Evolutionary conservation across 257 asterid genomes (phyloP).

Genomic region (Nicotiana benthamiana): DNA sequence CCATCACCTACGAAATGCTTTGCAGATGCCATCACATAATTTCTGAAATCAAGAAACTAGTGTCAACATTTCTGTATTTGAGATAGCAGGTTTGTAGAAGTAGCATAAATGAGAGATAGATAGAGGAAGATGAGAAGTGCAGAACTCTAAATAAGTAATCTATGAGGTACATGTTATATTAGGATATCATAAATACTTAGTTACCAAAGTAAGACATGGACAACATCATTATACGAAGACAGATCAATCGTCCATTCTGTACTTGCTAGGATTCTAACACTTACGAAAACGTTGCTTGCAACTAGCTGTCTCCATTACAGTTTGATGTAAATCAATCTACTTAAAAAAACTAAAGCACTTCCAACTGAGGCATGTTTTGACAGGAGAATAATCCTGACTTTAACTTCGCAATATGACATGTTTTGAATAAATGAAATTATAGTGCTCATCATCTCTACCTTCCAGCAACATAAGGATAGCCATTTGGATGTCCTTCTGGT

Average conservation of each 20-base stretch:
- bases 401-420: neutral
- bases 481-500: slow-evolving; percentile 74
- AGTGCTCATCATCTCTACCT: slow-evolving; percentile 31
- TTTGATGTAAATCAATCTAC: neutral
- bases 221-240: neutral
- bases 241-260: neutral
- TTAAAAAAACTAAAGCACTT: neutral
- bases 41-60: slow-evolving; percentile 39
- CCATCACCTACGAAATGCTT: slow-evolving; percentile 96
- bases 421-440: neutral
- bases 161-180: neutral
- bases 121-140: neutral
- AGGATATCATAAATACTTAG: neutral
- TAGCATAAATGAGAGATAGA: neutral
- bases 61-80: neutral
- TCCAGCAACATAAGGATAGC: slow-evolving; percentile 93
- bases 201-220: neutral
- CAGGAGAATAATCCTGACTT: neutral
- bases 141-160: neutral
- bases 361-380: neutral
- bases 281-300: neutral
- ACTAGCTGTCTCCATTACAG: neutral
- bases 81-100: neutral
- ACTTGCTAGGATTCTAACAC: neutral
- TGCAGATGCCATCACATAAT: slow-evolving; percentile 72